Evolutionary conservation across 257 asterid genomes (phyloP).

Genomic region (Prunella vulgaris): DNA sequence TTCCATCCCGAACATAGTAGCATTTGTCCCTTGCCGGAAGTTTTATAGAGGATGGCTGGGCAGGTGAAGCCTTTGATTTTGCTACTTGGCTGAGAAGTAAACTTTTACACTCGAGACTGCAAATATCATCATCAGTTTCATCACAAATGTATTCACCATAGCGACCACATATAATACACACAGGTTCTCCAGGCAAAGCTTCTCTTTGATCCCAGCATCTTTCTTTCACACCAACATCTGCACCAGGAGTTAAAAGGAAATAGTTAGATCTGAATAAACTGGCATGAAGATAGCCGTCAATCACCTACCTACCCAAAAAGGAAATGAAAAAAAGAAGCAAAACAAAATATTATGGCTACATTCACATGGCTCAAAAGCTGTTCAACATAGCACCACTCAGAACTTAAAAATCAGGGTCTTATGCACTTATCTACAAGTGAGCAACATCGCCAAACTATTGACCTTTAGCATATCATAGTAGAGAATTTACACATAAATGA

Average conservation of each 20-base stretch:
- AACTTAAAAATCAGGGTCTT: background rate
- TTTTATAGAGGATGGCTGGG: slow-evolving; percentile 32
- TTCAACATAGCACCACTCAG: background rate
- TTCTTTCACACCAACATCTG: slow-evolving; percentile 59
- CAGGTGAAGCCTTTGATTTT: slow-evolving; percentile 28
- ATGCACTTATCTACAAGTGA: background rate
- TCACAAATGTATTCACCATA: slow-evolving; percentile 94
- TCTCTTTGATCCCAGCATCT: slow-evolving; percentile 86
- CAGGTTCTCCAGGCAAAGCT: slow-evolving; percentile 74
- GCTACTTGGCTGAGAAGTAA: slow-evolving; percentile 43
- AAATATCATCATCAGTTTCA: slow-evolving; percentile 81
- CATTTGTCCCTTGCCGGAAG: slow-evolving; percentile 71
- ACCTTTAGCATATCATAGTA: background rate
- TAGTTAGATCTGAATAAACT: background rate
- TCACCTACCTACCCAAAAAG: background rate
- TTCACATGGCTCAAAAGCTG: background rate
- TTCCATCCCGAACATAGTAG: slow-evolving; percentile 60
- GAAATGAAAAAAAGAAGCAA: background rate
- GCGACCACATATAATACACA: slow-evolving; percentile 72
- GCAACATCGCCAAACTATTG: background rate
- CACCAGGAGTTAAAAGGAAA: slow-evolving; percentile 16
- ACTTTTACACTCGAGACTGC: slow-evolving; percentile 80
- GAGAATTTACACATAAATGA: background rate
- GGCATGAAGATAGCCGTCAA: background rate
- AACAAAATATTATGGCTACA: background rate